A percentile compares a stretch with the other conserved stretches of the same genome.
Evolutionary conservation across 106 monocot genomes (phyloP).

Genomic region (Agapanthus africanus): DNA sequence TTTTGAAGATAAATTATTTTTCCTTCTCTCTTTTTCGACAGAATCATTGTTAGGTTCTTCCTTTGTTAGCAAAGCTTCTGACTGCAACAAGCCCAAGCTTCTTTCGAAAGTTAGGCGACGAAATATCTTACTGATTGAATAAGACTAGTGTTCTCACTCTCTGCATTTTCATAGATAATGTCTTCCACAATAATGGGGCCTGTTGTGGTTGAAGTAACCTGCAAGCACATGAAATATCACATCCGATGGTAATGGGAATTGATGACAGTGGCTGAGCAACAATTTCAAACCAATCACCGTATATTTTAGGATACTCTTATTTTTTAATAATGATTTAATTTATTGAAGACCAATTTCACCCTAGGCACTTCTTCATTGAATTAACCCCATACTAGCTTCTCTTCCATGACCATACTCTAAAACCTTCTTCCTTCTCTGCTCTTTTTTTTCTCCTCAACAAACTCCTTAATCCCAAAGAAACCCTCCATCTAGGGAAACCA

Average conservation of each 20-base stretch:
- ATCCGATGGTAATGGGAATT: background rate
- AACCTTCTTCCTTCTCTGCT: too few relatives aligned
- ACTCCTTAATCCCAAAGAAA: too few relatives aligned
- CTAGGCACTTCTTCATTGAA: too few relatives aligned
- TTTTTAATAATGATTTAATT: too few relatives aligned
- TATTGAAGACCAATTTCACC: too few relatives aligned
- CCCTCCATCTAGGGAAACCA: too few relatives aligned
- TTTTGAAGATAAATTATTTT: conserved; percentile 23
- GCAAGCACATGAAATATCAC: conserved; percentile 15
- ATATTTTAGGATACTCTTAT: too few relatives aligned
- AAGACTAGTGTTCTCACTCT: conserved; percentile 20
- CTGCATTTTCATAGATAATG: conserved; percentile 61
- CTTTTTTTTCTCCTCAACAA: too few relatives aligned
- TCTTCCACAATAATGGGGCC: conserved; percentile 89
- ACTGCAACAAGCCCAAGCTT: conserved; percentile 85
- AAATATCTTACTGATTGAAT: conserved; percentile 30
- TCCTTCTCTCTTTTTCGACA: conserved; percentile 29
- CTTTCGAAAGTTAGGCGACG: conserved; percentile 88
- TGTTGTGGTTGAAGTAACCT: conserved; percentile 73
- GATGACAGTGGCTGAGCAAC: background rate
- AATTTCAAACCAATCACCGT: conserved; percentile 3
- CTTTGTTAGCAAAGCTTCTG: conserved; percentile 64
- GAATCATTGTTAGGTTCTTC: conserved; percentile 27
- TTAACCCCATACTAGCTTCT: too few relatives aligned
- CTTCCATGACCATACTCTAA: too few relatives aligned